Conservation (phyloP, 176 grass and related monocot genomes). For the Ensete ventricosum region DNA sequence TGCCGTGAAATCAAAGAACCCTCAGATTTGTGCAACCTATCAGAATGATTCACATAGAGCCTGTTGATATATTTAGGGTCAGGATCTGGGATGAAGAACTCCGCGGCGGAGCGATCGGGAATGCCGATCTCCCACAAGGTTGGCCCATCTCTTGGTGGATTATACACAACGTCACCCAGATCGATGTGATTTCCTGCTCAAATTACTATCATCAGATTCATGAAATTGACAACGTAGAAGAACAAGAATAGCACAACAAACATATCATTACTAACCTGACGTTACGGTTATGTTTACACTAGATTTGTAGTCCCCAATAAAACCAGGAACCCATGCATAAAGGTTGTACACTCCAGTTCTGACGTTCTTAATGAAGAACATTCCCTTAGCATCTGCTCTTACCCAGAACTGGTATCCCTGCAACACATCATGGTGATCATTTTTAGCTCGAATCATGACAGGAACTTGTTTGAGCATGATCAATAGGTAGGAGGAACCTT, state of each 20-base stretch:
- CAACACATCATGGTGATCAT: neutral
- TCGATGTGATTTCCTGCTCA: slow-evolving; percentile 49
- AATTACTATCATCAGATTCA: neutral
- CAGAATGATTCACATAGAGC: slow-evolving; percentile 60
- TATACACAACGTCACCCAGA: slow-evolving; percentile 56
- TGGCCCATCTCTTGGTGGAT: slow-evolving; percentile 75
- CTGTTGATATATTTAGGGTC: slow-evolving; percentile 58
- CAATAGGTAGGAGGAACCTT: slow-evolving; percentile 33
- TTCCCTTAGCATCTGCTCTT: slow-evolving; percentile 52
- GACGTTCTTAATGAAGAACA: slow-evolving; percentile 68
- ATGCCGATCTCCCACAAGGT: slow-evolving; percentile 83
- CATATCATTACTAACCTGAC: slow-evolving; percentile 34
- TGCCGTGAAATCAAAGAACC: neutral
- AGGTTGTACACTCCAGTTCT: slow-evolving; percentile 56
- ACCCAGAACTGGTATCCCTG: slow-evolving; percentile 95
- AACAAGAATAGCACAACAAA: neutral
- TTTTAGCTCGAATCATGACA: too few species aligned
- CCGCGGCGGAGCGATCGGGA: slow-evolving; percentile 58
- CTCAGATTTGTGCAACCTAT: slow-evolving; percentile 16
- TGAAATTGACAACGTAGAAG: neutral
- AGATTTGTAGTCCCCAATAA: slow-evolving; percentile 79
- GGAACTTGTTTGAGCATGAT: too few species aligned
- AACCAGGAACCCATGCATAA: slow-evolving; percentile 69
- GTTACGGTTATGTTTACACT: slow-evolving; percentile 41
- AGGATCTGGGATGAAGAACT: slow-evolving; percentile 78